Percentiles rank a stretch among this genome's conserved stretches.
phyloP scores from a whole-genome alignment of 176 grass and related monocot genomes.

The Alopecurus myosuroides region DNA sequence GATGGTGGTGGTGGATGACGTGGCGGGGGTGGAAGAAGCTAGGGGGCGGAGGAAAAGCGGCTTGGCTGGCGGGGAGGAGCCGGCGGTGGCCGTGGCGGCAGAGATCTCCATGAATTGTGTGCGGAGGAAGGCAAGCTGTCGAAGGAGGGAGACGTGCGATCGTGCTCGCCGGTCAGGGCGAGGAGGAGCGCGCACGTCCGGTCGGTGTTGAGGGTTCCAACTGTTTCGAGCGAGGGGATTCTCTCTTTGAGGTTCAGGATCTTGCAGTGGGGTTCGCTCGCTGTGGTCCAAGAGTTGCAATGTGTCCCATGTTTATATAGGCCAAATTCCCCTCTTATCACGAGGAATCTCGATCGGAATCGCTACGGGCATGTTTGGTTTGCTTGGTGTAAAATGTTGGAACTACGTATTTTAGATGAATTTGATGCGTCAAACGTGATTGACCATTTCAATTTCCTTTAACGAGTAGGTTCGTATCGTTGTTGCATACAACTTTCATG shows the following conservation, averaged over 20 bases:
- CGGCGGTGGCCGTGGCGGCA: slow-evolving; percentile 20
- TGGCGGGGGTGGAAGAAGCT: background rate
- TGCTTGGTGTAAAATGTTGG: too few relatives aligned
- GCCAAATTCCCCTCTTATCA: too few relatives aligned
- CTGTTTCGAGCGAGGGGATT: too few relatives aligned
- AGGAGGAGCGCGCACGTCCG: background rate
- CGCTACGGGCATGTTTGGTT: too few relatives aligned
- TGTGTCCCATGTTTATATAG: too few relatives aligned
- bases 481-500: too few relatives aligned
- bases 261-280: background rate
- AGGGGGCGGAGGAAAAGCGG: slow-evolving; percentile 3
- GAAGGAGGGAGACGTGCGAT: background rate
- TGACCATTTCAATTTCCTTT: too few relatives aligned
- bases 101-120: slow-evolving; percentile 33
- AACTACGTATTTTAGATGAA: too few relatives aligned
- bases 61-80: slow-evolving; percentile 3
- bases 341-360: too few relatives aligned
- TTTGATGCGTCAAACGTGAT: too few relatives aligned
- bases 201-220: background rate
- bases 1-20: background rate
- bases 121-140: background rate
- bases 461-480: too few relatives aligned
- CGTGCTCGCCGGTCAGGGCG: background rate
- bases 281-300: background rate
- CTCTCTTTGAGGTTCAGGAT: background rate